Conservation (phyloP, 371 early-diverging fungal genomes). For the Mucor irregularis region DNA sequence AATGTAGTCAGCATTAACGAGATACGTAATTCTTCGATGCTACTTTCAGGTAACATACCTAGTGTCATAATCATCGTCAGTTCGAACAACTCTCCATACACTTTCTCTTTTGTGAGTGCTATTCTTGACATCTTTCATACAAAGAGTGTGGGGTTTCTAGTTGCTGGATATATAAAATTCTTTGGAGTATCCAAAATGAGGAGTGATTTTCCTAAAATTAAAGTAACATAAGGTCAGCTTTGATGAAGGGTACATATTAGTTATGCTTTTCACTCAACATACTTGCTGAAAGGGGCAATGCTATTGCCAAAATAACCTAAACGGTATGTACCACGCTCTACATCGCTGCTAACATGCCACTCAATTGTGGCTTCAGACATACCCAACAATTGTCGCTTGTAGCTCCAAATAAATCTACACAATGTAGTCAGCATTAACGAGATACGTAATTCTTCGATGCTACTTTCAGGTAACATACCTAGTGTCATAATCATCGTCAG, state of each 20-base stretch:
- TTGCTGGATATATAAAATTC: constrained; percentile 21
- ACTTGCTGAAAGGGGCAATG: constrained; percentile 28
- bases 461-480: constrained; percentile 28
- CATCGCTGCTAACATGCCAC: constrained; percentile 33
- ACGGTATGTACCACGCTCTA: constrained; percentile 33
- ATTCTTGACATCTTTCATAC: too few species aligned
- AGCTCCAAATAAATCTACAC: constrained; percentile 36
- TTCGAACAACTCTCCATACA: constrained; percentile 44
- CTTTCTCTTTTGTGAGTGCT: too few species aligned
- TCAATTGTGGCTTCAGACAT: constrained; percentile 38
- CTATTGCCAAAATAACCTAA: constrained; percentile 42
- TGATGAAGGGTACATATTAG: too few species aligned
- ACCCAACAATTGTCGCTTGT: constrained; percentile 29
- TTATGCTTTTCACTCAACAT: constrained; percentile 3
- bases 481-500: constrained; percentile 52
- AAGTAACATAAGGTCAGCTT: neutral
- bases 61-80: constrained; percentile 52
- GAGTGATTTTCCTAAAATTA: constrained; percentile 7
- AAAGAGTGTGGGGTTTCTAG: too few species aligned
- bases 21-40: neutral
- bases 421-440: neutral
- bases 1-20: neutral
- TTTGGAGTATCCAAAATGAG: constrained; percentile 29
- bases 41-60: constrained; percentile 28
- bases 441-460: neutral